Percentiles rank a stretch among this genome's conserved stretches.
phyloP scores from a whole-genome alignment of 129 eudicot species.

The Lactuca saligna region DNA sequence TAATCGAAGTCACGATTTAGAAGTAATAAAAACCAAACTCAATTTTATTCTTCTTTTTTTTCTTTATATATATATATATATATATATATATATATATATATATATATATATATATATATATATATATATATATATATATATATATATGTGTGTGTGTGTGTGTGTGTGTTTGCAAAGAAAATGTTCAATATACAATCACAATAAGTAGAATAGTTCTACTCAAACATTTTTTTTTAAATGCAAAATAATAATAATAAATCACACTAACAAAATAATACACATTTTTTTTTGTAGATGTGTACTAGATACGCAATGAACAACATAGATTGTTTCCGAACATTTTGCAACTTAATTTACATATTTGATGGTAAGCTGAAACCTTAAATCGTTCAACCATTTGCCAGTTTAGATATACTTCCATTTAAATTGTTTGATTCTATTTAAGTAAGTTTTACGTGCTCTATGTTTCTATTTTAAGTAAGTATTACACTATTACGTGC shows the following conservation, averaged over 20 bases:
- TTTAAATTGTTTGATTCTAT: not conserved
- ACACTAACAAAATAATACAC: not conserved
- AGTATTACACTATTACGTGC: not conserved
- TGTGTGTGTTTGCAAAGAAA: too few relatives aligned
- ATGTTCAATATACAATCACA: too few relatives aligned
- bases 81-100: too few relatives aligned
- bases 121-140: too few relatives aligned
- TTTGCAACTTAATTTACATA: not conserved
- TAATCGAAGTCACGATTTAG: not conserved
- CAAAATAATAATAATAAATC: not conserved
- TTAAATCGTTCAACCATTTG: not conserved
- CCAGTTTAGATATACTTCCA: not conserved
- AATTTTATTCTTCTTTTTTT: too few relatives aligned
- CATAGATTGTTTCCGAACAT: not conserved
- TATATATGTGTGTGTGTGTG: too few relatives aligned
- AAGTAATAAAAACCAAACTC: not conserved
- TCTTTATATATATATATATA: too few relatives aligned
- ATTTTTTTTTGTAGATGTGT: not conserved
- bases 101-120: too few relatives aligned
- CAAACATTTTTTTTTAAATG: not conserved
- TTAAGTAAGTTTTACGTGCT: not conserved
- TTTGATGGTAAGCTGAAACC: not conserved
- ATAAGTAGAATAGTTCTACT: not conserved
- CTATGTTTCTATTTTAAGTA: not conserved
- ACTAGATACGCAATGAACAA: not conserved